Percentiles rank a stretch among this genome's conserved stretches.
These are phyloP conservation scores for Megacollybia marginata DNA, from an alignment of 768 basidiomycete genomes.

Conservation along the genomic window DNA sequence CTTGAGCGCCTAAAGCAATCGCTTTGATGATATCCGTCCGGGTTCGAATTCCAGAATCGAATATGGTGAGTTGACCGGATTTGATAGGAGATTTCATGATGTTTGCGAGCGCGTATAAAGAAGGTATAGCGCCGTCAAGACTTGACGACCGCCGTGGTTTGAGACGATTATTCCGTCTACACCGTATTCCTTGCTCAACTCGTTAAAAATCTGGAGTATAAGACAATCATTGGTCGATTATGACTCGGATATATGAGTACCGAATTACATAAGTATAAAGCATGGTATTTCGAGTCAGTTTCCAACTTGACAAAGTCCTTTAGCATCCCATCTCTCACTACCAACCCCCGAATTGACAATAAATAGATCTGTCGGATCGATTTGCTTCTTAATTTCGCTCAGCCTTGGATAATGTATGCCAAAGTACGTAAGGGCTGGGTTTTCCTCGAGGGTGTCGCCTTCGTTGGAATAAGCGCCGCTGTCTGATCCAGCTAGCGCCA, in stretches of 20 bases:
- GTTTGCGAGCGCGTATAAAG: constrained; percentile 61
- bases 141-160: constrained; percentile 64
- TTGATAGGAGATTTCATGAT: constrained; percentile 58
- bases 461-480: constrained; percentile 44
- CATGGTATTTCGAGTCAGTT: too few relatives aligned
- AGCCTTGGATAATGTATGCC: constrained; percentile 34
- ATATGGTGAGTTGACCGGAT: constrained; percentile 58
- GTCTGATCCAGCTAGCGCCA: constrained; percentile 22
- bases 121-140: constrained; percentile 75
- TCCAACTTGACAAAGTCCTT: too few relatives aligned
- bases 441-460: constrained; percentile 26
- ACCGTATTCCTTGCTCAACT: too few relatives aligned
- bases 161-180: constrained; percentile 74
- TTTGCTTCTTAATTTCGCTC: constrained; percentile 33
- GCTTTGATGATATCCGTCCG: constrained; percentile 83
- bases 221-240: too few relatives aligned
- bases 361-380: constrained; percentile 39
- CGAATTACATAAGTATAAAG: too few relatives aligned
- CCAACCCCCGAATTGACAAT: constrained; percentile 40
- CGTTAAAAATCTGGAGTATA: too few relatives aligned
- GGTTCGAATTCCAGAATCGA: constrained; percentile 77
- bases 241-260: too few relatives aligned
- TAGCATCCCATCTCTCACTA: constrained; percentile 40
- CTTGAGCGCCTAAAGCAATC: constrained; percentile 80
- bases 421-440: constrained; percentile 38